phyloP scores from a whole-genome alignment of 2,329 filamentous ascomycete species.

The Penicillium sp. region DNA sequence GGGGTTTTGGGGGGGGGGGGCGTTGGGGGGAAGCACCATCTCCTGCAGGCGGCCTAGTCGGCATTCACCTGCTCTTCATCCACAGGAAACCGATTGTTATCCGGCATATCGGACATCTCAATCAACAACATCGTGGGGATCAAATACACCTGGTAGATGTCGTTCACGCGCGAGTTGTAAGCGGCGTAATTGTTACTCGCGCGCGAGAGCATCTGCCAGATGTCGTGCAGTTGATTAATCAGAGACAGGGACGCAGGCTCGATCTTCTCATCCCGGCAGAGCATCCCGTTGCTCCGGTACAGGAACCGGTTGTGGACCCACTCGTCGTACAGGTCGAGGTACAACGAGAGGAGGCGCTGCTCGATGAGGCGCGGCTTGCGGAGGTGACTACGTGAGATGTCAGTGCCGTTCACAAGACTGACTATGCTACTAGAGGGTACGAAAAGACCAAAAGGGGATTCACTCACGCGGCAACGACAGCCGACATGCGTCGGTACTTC shows the following conservation, averaged over 20 bases:
- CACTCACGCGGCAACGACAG: slow-evolving; percentile 25
- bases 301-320: slow-evolving; percentile 30
- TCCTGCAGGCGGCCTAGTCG: neutral
- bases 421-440: neutral
- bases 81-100: slow-evolving; percentile 4
- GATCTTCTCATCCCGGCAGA: slow-evolving; percentile 11
- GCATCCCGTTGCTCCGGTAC: slow-evolving; percentile 20
- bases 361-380: slow-evolving; percentile 25
- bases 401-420: neutral
- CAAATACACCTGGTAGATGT: slow-evolving; percentile 21
- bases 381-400: slow-evolving; percentile 18
- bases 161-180: slow-evolving; percentile 16
- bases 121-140: slow-evolving; percentile 5
- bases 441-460: neutral
- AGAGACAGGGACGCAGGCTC: slow-evolving; percentile 16
- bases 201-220: slow-evolving; percentile 25
- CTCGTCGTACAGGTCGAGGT: slow-evolving; percentile 30
- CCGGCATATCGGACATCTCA: slow-evolving; percentile 11
- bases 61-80: neutral
- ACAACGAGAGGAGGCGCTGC: slow-evolving; percentile 23
- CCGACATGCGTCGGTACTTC: slow-evolving; percentile 22
- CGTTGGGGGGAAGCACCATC: neutral
- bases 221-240: slow-evolving; percentile 15
- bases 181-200: slow-evolving; percentile 24
- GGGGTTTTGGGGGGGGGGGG: too few relatives aligned